Base-by-base conservation (phyloP, 1,284 basidiomycete genomes). In the Ganoderma lucidum region DNA sequence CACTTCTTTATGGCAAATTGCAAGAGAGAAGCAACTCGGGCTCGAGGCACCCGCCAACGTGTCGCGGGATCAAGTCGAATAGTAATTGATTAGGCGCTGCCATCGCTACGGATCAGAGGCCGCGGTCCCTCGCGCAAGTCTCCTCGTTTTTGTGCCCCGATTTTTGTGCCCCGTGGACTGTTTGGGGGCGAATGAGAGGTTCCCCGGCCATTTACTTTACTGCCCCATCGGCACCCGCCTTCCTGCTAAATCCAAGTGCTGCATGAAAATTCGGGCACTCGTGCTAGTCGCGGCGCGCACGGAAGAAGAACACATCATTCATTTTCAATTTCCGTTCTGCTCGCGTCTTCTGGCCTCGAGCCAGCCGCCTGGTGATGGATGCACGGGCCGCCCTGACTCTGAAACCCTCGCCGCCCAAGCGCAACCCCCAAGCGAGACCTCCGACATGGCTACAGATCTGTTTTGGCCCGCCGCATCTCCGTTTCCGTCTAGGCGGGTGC, bases 401-500 rank as follows among this genome's bases (percentile, higher is more conserved):
- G 53, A 56, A 56, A 56, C 53, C 30, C 53, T 8, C 44, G 23
- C 23, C 23, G 23, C 23, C 23, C 23, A 23, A 23, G 23, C 23
- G 35, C 3, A 56, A 15, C 53, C 15, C 30, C 8, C 23, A 56
- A 56, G 53, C 53, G 30, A 35, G 10, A 17, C 32, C 30, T 32
- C 53, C 30, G 53, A 32, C 30, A 9, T 32, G 53, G 32, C 51
- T 59, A 30, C 35, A 41, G 35, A 64, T 56, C 63, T 56, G 63
- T n/a, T 56, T 56, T 42, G 51, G 28, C 37, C 37, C 37, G 39
- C 12, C 39, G 63, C 37, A 64, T 51, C 23, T 35, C 32, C 53
- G 53, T 56, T 35, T 14, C 30, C 53, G 28, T 56, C 30, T 32
- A 39, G 35, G 37, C 42, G 6, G 41, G 28, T 17, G 63, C 53